phyloP scores from a whole-genome alignment of 176 grass and related monocot genomes.

The Triticum turgidum region DNA sequence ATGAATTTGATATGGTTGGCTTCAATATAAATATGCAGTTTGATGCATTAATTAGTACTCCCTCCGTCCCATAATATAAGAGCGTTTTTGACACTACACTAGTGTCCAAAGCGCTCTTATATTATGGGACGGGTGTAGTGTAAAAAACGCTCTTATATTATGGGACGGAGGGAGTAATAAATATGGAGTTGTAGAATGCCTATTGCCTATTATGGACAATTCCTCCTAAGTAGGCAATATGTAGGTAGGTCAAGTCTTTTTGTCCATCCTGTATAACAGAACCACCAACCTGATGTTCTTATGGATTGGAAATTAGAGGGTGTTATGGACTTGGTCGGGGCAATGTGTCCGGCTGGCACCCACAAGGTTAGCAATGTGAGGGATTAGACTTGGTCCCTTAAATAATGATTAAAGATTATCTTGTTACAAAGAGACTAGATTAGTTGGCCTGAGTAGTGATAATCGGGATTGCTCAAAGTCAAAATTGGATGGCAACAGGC shows the following conservation, averaged over 20 bases:
- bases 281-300: neutral
- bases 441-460: neutral
- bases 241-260: neutral
- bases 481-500: neutral
- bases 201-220: neutral
- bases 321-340: neutral
- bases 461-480: neutral
- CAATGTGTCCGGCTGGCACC: neutral
- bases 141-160: no score
- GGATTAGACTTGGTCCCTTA: neutral
- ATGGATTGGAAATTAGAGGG: neutral
- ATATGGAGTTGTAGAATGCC: neutral
- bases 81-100: no score
- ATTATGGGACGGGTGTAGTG: no score
- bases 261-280: constrained; percentile 13
- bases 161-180: neutral
- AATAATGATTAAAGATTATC: neutral
- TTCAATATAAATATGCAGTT: neutral
- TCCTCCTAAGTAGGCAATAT: neutral
- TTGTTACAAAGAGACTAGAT: neutral
- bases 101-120: no score
- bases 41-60: neutral
- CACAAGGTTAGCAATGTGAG: neutral
- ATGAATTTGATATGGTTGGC: neutral
- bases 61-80: no score